Evolutionary conservation across 352 stramenopile genomes (phyloP), one percentile per base, ranked within the genome.

Genomic region (Globisporangium parvum): DNA sequence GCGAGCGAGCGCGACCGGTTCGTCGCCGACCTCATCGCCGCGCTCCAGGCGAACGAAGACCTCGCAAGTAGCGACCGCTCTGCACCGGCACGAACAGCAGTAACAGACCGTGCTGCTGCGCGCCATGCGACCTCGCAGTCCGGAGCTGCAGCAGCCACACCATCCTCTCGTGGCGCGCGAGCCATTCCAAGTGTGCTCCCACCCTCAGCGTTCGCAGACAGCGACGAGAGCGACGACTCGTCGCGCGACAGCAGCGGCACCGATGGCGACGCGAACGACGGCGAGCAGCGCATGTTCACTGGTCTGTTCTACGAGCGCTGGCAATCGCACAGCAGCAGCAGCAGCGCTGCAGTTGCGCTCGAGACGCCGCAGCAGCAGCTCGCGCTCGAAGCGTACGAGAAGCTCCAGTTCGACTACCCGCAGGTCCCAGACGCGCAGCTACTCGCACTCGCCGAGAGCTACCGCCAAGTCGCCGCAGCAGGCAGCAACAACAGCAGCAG

Each of bases 331-430:
- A 5, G 31, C 35, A 31, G 28, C 23, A 41, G 45, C 31, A 37
- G 31, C 31, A 33, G 28, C 53, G 53, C 4, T 51, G 11, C 9
- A 28, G 26, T 26, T 53, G 39, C 28, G 18, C 24, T 1, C 5
- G 51, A 35, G 23, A 39, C 14, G 24, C 15, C 17, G 26, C 11
- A 48, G 31, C 31, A 37, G 31, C 31, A 37, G 31, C 31, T 37
- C 21, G 47, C 62, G 41, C 60, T 6, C 48, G 51, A 66, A 20
- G 77, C 73, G 24, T 76, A 87, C 57, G 63, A 64, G 37, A 57
- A 67, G 52, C 61, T 87, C 42, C 77, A 87, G 62, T 85, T 75
- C 42, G 77, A 87, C 57, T 87, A 73, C 52, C 77, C 77, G 0
- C 62, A 76, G 37, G 50, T 74, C 4, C 42, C 63, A 28, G 72